phyloP scores from a whole-genome alignment of 2,329 filamentous ascomycete genomes.

The Scytalidium sp. region DNA sequence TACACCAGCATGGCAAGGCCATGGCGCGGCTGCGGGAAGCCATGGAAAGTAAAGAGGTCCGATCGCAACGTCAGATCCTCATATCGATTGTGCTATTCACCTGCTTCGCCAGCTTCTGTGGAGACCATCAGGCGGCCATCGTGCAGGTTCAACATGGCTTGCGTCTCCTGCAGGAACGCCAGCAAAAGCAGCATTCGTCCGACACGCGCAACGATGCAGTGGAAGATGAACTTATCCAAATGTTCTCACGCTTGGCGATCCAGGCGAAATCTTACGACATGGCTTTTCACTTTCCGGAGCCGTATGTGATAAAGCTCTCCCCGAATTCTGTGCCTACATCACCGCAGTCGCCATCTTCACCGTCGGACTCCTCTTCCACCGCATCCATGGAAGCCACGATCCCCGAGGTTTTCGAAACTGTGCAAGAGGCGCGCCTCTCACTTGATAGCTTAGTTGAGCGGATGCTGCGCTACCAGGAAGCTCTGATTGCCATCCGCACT shows the following conservation, averaged over 20 bases:
- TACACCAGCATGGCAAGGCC: conserved; percentile 57
- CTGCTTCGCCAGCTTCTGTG: conserved; percentile 67
- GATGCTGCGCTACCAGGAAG: conserved; percentile 57
- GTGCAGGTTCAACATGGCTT: conserved; percentile 59
- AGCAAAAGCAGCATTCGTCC: conserved; percentile 38
- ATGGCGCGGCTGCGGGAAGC: conserved; percentile 47
- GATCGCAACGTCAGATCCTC: conserved; percentile 51
- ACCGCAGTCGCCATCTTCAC: conserved; percentile 34
- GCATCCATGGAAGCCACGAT: conserved; percentile 16
- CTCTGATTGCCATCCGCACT: conserved; percentile 43
- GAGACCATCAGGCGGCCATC: conserved; percentile 60
- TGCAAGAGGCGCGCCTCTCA: conserved; percentile 52
- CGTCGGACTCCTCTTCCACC: conserved; percentile 33
- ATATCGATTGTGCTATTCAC: conserved; percentile 64
- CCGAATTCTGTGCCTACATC: conserved; percentile 28
- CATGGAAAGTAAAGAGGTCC: conserved; percentile 37
- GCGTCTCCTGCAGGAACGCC: conserved; percentile 49
- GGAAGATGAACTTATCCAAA: conserved; percentile 55
- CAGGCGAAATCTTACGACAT: conserved; percentile 67
- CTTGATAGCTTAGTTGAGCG: conserved; percentile 56
- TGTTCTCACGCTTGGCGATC: conserved; percentile 61
- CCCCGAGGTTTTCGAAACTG: conserved; percentile 38
- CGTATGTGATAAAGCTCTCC: conserved; percentile 54
- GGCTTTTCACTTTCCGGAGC: conserved; percentile 64
- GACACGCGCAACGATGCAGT: conserved; percentile 17